Evolutionary conservation across 1,284 basidiomycete species (phyloP), one percentile per base, ranked within the genome.

Genomic region (Xerocomus nothofagi): DNA sequence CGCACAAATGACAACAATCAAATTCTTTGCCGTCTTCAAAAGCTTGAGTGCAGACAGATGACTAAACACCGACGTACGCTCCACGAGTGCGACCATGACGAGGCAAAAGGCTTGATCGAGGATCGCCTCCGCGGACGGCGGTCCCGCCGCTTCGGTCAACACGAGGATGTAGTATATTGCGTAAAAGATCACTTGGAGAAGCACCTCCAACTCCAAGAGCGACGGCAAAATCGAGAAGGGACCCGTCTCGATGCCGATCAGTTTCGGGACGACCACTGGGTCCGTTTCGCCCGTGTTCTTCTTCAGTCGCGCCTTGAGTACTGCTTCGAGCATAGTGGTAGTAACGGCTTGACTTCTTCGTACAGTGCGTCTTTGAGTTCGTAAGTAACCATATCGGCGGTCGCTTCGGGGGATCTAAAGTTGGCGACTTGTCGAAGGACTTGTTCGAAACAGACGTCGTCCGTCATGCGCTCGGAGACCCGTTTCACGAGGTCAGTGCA

Each of bases 401-500:
- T 82, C 0, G 82, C 79, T 60, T 92, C 88, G 0, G 95, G 95
- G 1, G 86, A 74, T 36, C 84, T 84, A 78, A 96, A 97, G 56
- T 80, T 82, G 5, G 94, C 86, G 4, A 98, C 89, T 44, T 88
- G 80, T 33, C 74, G 73, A 36, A 99, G 75, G 44, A 93, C 85
- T 24, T 81, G 80, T 57, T 96, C 91, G 60, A 99, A 93, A 44
- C 81, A 83, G 4, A 85, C 76, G 54, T 95, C 91, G 59, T 98
- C 93, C 15, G 88, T 86, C 58, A 93, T 83, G 26, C 93, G 80
- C 62, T 99, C 96, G 0, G 94, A 86, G 0, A 99, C 86, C 21
- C 91, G 84, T 66, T 96, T 96, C 46, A 90, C 84, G 36, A 98
- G 81, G 57, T 98, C 96, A 0, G 94, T 93, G 71, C 93, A 98